Evolutionary conservation across 805 yeast species (phyloP).

Genomic region (Starmerella floricola): DNA sequence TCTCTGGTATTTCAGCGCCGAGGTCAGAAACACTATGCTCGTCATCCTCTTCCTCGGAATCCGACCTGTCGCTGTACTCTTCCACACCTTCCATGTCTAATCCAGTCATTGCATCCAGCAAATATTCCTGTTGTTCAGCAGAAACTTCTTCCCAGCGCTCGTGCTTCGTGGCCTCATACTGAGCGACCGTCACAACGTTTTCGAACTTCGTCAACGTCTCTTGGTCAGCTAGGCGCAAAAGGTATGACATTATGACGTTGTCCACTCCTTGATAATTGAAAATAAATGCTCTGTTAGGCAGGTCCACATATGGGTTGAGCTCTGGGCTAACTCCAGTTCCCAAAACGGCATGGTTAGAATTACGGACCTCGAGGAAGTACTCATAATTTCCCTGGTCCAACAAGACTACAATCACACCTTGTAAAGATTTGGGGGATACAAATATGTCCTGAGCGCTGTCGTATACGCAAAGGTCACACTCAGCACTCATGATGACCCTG

Average conservation of each 20-base stretch:
- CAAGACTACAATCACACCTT: slow-evolving; percentile 30
- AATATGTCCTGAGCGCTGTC: slow-evolving; percentile 43
- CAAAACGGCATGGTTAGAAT: slow-evolving; percentile 26
- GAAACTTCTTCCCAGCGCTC: slow-evolving; percentile 36
- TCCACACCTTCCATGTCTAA: slow-evolving; percentile 30
- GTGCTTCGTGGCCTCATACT: slow-evolving; percentile 52
- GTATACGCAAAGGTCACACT: slow-evolving; percentile 42
- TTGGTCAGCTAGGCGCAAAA: slow-evolving; percentile 41
- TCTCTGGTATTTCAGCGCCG: slow-evolving; percentile 15
- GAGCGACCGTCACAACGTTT: slow-evolving; percentile 36
- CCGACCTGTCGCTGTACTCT: slow-evolving; percentile 19
- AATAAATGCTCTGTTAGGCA: slow-evolving; percentile 44
- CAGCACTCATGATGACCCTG: slow-evolving; percentile 11
- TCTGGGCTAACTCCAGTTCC: slow-evolving; percentile 37
- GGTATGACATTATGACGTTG: slow-evolving; percentile 44
- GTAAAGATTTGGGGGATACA: slow-evolving; percentile 26
- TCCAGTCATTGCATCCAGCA: slow-evolving; percentile 42
- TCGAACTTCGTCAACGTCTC: slow-evolving; percentile 42
- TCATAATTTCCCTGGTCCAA: slow-evolving; percentile 39
- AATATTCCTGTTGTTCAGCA: slow-evolving; percentile 41
- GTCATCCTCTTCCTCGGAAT: slow-evolving; percentile 27
- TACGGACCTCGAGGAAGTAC: slow-evolving; percentile 40
- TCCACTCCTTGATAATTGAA: slow-evolving; percentile 44
- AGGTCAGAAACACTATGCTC: slow-evolving; percentile 25
- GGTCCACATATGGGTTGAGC: slow-evolving; percentile 57